Evolutionary conservation across 2,329 filamentous ascomycete species (phyloP).

Genomic region (Fonsecaea monophora): DNA sequence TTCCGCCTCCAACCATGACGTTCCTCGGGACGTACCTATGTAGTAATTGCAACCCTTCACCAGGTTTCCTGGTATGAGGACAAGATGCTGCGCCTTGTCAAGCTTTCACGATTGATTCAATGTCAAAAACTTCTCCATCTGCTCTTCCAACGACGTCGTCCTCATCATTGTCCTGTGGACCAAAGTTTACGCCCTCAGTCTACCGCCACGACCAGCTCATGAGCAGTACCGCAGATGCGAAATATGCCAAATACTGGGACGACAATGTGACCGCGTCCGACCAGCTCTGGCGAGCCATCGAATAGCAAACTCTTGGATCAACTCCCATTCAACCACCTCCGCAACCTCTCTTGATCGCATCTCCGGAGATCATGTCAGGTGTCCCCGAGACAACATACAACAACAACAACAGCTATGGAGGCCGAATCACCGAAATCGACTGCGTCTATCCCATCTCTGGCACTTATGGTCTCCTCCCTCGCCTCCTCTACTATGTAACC

Average conservation of each 20-base stretch:
- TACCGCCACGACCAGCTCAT: background rate
- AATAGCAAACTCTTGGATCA: background rate
- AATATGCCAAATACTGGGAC: background rate
- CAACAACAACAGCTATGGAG: conserved; percentile 13
- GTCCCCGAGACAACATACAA: conserved; percentile 19
- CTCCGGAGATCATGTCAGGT: conserved; percentile 25
- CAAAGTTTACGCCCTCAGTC: background rate
- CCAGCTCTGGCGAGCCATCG: background rate
- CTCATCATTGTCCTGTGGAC: background rate
- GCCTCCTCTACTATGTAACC: conserved; percentile 42
- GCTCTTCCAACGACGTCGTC: background rate
- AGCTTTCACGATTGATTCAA: background rate
- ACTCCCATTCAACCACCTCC: background rate
- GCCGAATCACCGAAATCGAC: conserved; percentile 27
- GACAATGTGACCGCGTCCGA: background rate
- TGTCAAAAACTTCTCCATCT: background rate
- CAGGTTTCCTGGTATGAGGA: conserved; percentile 3
- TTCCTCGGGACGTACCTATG: background rate
- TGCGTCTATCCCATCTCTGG: conserved; percentile 41
- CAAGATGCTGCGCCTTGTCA: background rate
- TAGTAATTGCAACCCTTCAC: conserved; percentile 16
- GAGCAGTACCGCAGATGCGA: background rate
- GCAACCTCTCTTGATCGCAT: background rate
- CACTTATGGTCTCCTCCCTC: conserved; percentile 41
- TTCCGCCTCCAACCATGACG: background rate